Evolutionary conservation across 805 yeast genomes (phyloP).

Genomic region (Kockiozyma suomiensis): DNA sequence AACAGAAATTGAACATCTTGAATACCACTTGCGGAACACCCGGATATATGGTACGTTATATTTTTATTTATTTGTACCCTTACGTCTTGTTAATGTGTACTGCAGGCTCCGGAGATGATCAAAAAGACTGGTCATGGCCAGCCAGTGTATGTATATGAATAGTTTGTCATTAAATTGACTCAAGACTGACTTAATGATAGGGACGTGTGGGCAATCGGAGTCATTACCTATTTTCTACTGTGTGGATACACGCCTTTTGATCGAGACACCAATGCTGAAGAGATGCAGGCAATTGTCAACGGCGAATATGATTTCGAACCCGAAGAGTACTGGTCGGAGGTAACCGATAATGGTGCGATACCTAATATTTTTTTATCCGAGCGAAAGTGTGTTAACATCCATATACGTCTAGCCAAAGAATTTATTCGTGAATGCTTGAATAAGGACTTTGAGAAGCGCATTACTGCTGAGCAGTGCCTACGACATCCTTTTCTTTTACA

Average conservation of each 20-base stretch:
- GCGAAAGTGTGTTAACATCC: background rate
- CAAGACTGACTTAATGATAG: slow-evolving; percentile 1
- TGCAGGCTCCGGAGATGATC: slow-evolving; percentile 64
- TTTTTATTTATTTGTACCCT: background rate
- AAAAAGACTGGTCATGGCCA: slow-evolving; percentile 56
- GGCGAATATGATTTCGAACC: slow-evolving; percentile 67
- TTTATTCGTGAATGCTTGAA: slow-evolving; percentile 59
- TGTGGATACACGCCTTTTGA: slow-evolving; percentile 80
- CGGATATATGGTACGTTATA: slow-evolving; percentile 54
- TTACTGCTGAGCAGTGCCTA: slow-evolving; percentile 50
- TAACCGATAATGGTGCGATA: slow-evolving; percentile 48
- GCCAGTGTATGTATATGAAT: slow-evolving; percentile 45
- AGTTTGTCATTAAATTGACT: background rate
- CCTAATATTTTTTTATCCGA: background rate
- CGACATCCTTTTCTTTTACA: slow-evolving; percentile 49
- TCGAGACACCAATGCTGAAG: slow-evolving; percentile 69
- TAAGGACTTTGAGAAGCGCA: slow-evolving; percentile 51
- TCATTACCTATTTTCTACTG: slow-evolving; percentile 66
- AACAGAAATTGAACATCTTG: slow-evolving; percentile 42
- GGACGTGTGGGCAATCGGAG: slow-evolving; percentile 80
- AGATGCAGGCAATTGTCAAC: slow-evolving; percentile 59
- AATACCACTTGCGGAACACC: slow-evolving; percentile 67
- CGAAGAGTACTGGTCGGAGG: slow-evolving; percentile 57
- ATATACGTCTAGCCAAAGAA: slow-evolving; percentile 47
- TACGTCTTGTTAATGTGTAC: background rate